phyloP scores from a whole-genome alignment of 2,329 filamentous ascomycete genomes.

The Graphilbum sp. region DNA sequence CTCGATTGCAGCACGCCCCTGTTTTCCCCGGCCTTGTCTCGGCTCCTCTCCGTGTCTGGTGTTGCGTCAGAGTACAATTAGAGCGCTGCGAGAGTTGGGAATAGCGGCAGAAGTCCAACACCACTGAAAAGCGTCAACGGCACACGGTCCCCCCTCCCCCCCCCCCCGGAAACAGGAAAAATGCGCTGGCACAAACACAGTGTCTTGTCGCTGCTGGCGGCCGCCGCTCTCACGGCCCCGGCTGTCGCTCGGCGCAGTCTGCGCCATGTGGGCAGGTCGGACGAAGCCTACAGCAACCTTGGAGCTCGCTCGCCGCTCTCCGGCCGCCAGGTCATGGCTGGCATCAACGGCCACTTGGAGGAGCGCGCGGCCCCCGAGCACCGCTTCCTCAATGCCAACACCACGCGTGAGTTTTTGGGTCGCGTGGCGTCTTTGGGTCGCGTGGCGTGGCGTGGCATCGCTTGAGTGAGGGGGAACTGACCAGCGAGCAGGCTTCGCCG shows the following conservation, averaged over 20 bases:
- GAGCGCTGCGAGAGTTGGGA: too few relatives aligned
- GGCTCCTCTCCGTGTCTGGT: too few relatives aligned
- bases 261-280: slow-evolving; percentile 6
- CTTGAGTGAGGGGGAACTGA: too few relatives aligned
- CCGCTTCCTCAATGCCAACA: slow-evolving; percentile 9
- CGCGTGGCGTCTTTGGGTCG: too few relatives aligned
- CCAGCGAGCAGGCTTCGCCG: slow-evolving; percentile 29
- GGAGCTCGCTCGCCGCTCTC: not conserved
- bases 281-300: not conserved
- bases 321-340: not conserved
- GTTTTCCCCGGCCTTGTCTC: too few relatives aligned
- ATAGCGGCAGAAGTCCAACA: too few relatives aligned
- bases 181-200: slow-evolving; percentile 5
- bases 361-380: not conserved
- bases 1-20: too few relatives aligned
- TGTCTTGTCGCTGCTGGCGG: slow-evolving; percentile 2
- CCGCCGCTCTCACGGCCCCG: slow-evolving; percentile 2
- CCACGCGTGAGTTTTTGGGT: slow-evolving; percentile 6
- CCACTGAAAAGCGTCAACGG: too few relatives aligned
- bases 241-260: slow-evolving; percentile 7
- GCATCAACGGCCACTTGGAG: not conserved
- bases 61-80: too few relatives aligned
- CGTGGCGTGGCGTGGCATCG: too few relatives aligned
- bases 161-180: too few relatives aligned
- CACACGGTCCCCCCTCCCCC: too few relatives aligned